Percentiles rank a stretch among this genome's conserved stretches.
Conservation (phyloP, 371 early-diverging fungal genomes). For the Mucor piriformis region DNA sequence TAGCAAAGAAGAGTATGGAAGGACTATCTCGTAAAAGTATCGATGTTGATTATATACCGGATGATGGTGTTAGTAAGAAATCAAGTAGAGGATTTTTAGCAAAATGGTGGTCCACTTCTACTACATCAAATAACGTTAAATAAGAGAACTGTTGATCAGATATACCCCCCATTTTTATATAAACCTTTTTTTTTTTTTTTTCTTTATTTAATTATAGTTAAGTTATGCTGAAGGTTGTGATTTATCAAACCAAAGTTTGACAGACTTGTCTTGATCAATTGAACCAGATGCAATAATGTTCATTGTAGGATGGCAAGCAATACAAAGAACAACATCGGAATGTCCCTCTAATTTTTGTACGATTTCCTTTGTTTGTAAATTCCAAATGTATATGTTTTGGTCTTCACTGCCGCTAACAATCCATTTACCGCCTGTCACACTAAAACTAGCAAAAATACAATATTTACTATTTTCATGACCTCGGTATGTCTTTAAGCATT, state of each 20-base stretch:
- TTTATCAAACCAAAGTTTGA: slow-evolving; percentile 84
- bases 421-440: slow-evolving; percentile 94
- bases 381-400: slow-evolving; percentile 92
- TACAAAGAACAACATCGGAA: slow-evolving; percentile 88
- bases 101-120: slow-evolving; percentile 29
- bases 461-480: slow-evolving; percentile 92
- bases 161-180: slow-evolving; percentile 4
- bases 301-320: slow-evolving; percentile 93
- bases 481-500: slow-evolving; percentile 91
- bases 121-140: slow-evolving; percentile 1
- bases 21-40: slow-evolving; percentile 30
- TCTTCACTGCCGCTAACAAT: slow-evolving; percentile 97
- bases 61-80: slow-evolving; percentile 2
- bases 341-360: slow-evolving; percentile 94
- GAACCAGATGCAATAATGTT: slow-evolving; percentile 96
- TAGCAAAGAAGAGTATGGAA: slow-evolving; percentile 33
- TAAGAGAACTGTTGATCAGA: background rate
- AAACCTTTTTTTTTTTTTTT: background rate
- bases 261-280: slow-evolving; percentile 88
- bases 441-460: slow-evolving; percentile 92
- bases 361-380: slow-evolving; percentile 91
- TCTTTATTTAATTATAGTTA: background rate
- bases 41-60: slow-evolving; percentile 13
- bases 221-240: slow-evolving; percentile 36
- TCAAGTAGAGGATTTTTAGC: slow-evolving; percentile 20